Evolutionary conservation across 768 basidiomycete genomes (phyloP), one percentile per base, ranked within the genome.

Genomic region (Pleurotus citrinopileatus): DNA sequence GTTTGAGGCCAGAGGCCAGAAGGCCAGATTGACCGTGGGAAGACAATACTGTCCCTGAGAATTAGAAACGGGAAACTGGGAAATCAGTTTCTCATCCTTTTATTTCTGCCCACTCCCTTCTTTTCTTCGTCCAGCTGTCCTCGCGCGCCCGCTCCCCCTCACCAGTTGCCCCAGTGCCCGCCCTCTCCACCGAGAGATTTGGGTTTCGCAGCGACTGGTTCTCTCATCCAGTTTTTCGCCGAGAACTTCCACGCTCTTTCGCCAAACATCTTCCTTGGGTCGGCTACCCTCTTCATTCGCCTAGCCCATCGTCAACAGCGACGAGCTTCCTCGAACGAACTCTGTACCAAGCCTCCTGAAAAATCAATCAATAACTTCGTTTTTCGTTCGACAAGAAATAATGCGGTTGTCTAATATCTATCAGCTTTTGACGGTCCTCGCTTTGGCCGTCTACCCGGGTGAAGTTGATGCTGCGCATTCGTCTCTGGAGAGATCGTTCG

Each of bases 401-500:
- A 51, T 51, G 48, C 48, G 23, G 48, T 51, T 51, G 48, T 36
- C 48, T 36, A 40, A 12, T 40, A 37, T 50, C 27, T 32, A 22
- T 37, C 48, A 51, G 20, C 19, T 51, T 51, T 37, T 51, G 32
- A 7, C 48, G 12, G 48, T 37, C n/a, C 48, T 51, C 15, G 48
- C 34, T 51, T 51, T 51, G 48, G 48, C 48, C 20, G 34, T 32
- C 15, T 51, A 26, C 23, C 48, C 48, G 48, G 27, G 48, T 37
- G 20, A 28, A 37, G 48, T 51, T 23, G 48, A 51, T 32, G 48
- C 48, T 37, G 48, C 48, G 32, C 48, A 51, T 37, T 51, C 48
- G 34, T 51, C 48, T 28, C 48, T 51, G 48, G 48, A 51, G 37
- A 51, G 22, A 23, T 51, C 48, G 48, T 51, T 51, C 32, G 48